Evolutionary conservation across 345 rosid species (phyloP), one percentile per base, ranked within the genome.

Genomic region (Gossypium sturtianum): DNA sequence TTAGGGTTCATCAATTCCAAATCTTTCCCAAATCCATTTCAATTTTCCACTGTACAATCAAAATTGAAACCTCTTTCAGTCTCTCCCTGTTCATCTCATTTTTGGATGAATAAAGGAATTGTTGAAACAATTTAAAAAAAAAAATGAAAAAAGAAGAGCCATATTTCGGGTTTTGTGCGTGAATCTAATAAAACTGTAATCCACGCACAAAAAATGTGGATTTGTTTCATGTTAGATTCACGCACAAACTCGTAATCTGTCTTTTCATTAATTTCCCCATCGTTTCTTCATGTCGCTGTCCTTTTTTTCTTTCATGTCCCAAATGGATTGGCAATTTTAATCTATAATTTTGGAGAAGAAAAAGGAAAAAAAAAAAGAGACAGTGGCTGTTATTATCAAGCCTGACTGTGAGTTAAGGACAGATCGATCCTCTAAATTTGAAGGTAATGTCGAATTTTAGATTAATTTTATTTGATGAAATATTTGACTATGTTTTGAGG

Each of bases 111-210:
- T 4, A 20, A 66, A 20, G 3, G 51, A 38, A 12, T 51, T 20
- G 61, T 19, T 19, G 19, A 5, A 44, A 20, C 49, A 12, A 77
- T 41, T 34, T 29, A 5, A 34, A 34, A 34, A 65, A 65, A 45
- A 38, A 8, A 0, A 4, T 34, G 3, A 29, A 19, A 51, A 71
- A 49, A 1, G 77, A 79, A 77, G 75, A 82, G 85, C 29, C 80
- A 70, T 12, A 74, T 84, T 77, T 70, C 85, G 75, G 70, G 87
- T 77, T 34, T 82, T 84, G 83, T 82, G 85, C 83, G 82, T 75
- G 85, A 84, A 79, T 84, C 82, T 84, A 84, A 81, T 49, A 60
- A 29, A 52, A 15, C 71, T 34, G 47, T 29, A 2, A 10, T 16
- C 8, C 71, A 34, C 10, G 41, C 44, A 10, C 17, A 54, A 13